Percentiles rank a stretch among this genome's conserved stretches.
These are phyloP conservation scores for Neofusicoccum cordaticola DNA, from an alignment of 2,329 filamentous ascomycete species.

Conservation along the genomic window DNA sequence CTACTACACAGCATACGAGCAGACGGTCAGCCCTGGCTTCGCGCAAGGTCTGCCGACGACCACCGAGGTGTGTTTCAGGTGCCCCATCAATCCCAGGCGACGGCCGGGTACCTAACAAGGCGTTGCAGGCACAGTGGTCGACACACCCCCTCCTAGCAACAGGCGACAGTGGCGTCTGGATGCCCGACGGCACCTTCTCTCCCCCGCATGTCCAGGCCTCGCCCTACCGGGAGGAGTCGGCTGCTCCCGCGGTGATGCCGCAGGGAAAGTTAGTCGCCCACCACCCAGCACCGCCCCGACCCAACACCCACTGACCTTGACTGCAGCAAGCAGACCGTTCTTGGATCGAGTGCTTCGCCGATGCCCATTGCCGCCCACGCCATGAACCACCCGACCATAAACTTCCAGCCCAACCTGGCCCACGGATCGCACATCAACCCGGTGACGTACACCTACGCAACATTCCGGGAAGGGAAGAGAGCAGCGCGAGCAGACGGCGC, in stretches of 20 bases:
- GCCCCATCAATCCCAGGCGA: neutral
- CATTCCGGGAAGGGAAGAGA: slow-evolving; percentile 14
- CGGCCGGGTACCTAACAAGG: neutral
- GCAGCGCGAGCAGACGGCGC: slow-evolving; percentile 4
- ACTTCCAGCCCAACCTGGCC: neutral
- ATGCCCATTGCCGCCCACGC: neutral
- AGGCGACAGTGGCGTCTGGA: slow-evolving; percentile 16
- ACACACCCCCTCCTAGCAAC: slow-evolving; percentile 13
- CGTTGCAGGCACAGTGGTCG: slow-evolving; percentile 12
- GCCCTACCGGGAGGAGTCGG: slow-evolving; percentile 10
- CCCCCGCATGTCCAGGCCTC: slow-evolving; percentile 5
- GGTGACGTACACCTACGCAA: slow-evolving; percentile 8
- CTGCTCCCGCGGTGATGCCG: slow-evolving; percentile 10
- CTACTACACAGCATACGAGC: slow-evolving; percentile 11
- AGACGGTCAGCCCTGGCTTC: slow-evolving; percentile 5
- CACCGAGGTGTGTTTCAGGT: slow-evolving; percentile 8
- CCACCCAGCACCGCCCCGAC: neutral
- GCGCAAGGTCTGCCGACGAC: slow-evolving; percentile 6
- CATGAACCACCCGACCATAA: slow-evolving; percentile 8
- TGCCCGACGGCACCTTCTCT: slow-evolving; percentile 13
- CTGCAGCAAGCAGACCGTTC: slow-evolving; percentile 2
- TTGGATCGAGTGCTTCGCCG: neutral
- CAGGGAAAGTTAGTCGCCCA: slow-evolving; percentile 5
- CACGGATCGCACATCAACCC: slow-evolving; percentile 8
- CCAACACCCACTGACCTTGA: neutral